phyloP scores from a whole-genome alignment of 352 stramenopile species.

The Phytophthora podocarpi region DNA sequence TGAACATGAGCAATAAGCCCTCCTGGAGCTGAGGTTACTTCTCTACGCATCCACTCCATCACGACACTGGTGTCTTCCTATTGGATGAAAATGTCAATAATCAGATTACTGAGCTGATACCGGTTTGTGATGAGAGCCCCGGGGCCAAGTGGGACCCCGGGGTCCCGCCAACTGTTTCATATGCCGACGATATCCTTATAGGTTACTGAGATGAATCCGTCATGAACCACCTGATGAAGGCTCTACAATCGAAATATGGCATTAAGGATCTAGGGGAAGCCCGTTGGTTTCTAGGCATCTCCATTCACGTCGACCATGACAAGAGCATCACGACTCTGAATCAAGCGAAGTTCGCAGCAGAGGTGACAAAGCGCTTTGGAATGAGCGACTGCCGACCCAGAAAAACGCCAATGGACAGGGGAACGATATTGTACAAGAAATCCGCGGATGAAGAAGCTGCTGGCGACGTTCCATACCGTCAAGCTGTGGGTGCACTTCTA shows the following conservation, averaged over 20 bases:
- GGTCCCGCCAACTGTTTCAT: too few species aligned
- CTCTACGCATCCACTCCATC: too few species aligned
- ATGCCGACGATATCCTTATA: conserved; percentile 12
- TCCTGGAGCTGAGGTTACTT: too few species aligned
- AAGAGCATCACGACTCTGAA: background rate
- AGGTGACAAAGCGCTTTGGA: background rate
- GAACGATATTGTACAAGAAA: background rate
- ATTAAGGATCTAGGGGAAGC: conserved; percentile 1
- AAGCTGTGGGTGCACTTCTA: background rate
- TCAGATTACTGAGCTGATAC: too few species aligned
- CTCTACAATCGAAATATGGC: background rate
- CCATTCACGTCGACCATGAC: background rate
- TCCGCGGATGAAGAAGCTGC: background rate
- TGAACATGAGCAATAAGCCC: too few species aligned
- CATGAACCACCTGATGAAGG: background rate
- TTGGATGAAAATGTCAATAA: too few species aligned
- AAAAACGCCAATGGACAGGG: conserved; percentile 1
- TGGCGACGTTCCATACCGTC: background rate
- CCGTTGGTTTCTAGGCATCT: conserved; percentile 2
- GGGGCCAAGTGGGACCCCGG: too few species aligned
- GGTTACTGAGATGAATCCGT: background rate
- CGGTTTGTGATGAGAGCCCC: too few species aligned
- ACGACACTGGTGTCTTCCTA: too few species aligned
- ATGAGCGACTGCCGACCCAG: background rate
- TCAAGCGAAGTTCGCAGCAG: background rate